phyloP scores from a whole-genome alignment of 176 grass and related monocot genomes.

The Chloris gayana region DNA sequence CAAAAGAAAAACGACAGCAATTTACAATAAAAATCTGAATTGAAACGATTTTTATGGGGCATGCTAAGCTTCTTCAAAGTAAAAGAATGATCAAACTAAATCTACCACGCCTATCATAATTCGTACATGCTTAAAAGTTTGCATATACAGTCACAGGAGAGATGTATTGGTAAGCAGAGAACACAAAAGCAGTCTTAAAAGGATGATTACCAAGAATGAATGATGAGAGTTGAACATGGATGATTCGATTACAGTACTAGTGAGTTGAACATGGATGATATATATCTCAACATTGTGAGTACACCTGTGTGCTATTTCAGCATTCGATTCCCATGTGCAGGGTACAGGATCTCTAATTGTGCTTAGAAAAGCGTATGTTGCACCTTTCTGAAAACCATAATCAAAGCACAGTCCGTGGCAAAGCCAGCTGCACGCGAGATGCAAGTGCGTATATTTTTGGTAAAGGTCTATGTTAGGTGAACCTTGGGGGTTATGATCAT shows the following conservation, averaged over 20 bases:
- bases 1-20: neutral
- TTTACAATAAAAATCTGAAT: slow-evolving; percentile 1
- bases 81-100: slow-evolving; percentile 39
- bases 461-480: slow-evolving; percentile 70
- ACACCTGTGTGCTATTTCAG: slow-evolving; percentile 51
- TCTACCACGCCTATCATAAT: slow-evolving; percentile 48
- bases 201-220: slow-evolving; percentile 61
- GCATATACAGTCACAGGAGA: slow-evolving; percentile 43
- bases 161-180: slow-evolving; percentile 50
- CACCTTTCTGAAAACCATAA: slow-evolving; percentile 66
- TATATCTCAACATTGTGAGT: slow-evolving; percentile 37
- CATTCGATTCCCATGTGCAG: slow-evolving; percentile 60
- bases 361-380: slow-evolving; percentile 58
- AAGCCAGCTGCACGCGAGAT: slow-evolving; percentile 63
- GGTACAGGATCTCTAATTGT: slow-evolving; percentile 61
- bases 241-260: slow-evolving; percentile 46
- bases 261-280: slow-evolving; percentile 27
- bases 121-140: slow-evolving; percentile 58
- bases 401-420: slow-evolving; percentile 50
- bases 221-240: slow-evolving; percentile 62
- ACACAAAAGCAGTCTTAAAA: slow-evolving; percentile 49
- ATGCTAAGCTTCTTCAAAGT: slow-evolving; percentile 45
- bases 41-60: slow-evolving; percentile 29
- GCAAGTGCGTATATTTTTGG: slow-evolving; percentile 64
- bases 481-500: slow-evolving; percentile 54